Percentiles rank a stretch among this genome's conserved stretches.
Conservation (phyloP, 2,329 filamentous ascomycete species). For the Davidsoniella australis region DNA sequence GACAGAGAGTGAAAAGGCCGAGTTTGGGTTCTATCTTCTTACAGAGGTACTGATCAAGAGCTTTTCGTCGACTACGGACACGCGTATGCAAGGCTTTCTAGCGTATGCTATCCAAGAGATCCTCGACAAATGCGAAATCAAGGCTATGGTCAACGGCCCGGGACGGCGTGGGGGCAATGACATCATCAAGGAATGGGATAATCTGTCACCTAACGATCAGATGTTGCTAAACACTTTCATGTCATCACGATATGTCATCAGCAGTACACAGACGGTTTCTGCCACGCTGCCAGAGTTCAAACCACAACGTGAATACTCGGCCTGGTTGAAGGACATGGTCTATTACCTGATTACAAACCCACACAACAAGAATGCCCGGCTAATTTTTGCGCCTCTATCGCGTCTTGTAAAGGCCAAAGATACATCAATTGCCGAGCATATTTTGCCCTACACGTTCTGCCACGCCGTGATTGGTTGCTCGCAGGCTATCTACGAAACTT, state of each 20-base stretch:
- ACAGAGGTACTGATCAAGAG: conserved; percentile 79
- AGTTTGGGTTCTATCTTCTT: conserved; percentile 73
- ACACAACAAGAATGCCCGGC: conserved; percentile 54
- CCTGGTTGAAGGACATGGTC: conserved; percentile 68
- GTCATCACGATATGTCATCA: conserved; percentile 64
- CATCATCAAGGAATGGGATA: conserved; percentile 57
- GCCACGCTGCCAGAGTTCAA: conserved; percentile 29
- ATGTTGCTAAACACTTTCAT: conserved; percentile 81
- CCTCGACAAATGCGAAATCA: conserved; percentile 60
- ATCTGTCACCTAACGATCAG: conserved; percentile 58
- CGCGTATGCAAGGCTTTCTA: conserved; percentile 73
- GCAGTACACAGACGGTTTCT: conserved; percentile 36
- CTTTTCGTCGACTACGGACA: conserved; percentile 80
- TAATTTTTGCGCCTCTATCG: conserved; percentile 66
- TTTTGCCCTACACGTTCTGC: conserved; percentile 73
- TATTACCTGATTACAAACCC: conserved; percentile 67
- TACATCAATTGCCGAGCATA: conserved; percentile 67
- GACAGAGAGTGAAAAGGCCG: conserved; percentile 56
- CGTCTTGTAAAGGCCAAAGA: conserved; percentile 77
- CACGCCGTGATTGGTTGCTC: conserved; percentile 55
- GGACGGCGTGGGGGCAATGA: conserved; percentile 32
- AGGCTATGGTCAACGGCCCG: conserved; percentile 26
- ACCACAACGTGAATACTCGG: conserved; percentile 35
- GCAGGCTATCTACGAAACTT: neutral
- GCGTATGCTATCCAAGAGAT: conserved; percentile 92